Evolutionary conservation across 106 monocot species (phyloP), one percentile per base, ranked within the genome.

Genomic region (Dioscorea alata): DNA sequence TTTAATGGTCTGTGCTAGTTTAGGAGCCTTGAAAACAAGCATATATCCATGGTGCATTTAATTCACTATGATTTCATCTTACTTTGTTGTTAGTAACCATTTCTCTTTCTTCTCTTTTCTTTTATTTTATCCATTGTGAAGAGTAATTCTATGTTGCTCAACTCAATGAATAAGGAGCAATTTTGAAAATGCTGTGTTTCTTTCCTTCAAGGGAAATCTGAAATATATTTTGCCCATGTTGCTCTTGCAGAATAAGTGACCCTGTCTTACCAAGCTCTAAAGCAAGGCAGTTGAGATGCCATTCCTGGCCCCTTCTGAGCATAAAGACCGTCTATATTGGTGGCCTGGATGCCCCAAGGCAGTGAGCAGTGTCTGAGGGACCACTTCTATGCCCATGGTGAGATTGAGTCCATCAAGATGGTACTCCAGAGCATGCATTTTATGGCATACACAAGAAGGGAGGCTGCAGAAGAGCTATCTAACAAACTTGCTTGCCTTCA

Each of bases 251-350:
- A 53, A 83, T 99, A 23, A 99, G 93, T 60, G 99, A 99, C 63
- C 99, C 99, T 2, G 99, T 99, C 59, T 93, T 93, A n/a, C 62
- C 88, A 23, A 99, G 81, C 88, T 99, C 3, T 78, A 93, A 18
- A 68, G 65, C 64, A 99, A 93, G 90, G 51, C 4, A 51, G 51
- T 12, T 51, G 51, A 51, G 17, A 51, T 51, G 51, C 51, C 51
- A 51, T 51, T 17, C 17, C 51, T 51, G 51, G 51, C 4, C 17
- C 14, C 51, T 51, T 17, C 51, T 51, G 51, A 51, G 12, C 12
- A 51, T 51, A 51, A 51, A 51, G 51, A 51, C 12, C 51, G 14
- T 51, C 17, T 51, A 51, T 13, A 17, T 51, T 51, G 51, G 51
- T 51, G 4, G 51, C 14, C 51, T 51, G 51, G 51, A 51, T 51